These are phyloP conservation scores for Suillus tomentosus DNA, from an alignment of 768 basidiomycete genomes.

Conservation along the genomic window DNA sequence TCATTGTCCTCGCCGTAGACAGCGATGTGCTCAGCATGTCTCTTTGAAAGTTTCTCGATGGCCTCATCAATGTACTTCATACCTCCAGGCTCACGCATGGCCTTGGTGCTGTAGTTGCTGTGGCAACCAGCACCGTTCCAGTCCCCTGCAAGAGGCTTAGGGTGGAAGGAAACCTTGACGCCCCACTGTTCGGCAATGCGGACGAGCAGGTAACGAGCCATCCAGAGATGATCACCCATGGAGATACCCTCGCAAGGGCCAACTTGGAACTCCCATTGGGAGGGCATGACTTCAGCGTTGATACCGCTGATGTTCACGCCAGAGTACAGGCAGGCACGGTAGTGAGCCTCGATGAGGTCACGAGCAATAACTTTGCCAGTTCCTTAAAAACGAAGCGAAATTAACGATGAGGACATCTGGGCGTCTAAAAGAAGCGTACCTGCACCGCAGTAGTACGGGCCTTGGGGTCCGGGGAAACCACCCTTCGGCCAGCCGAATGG, in stretches of 20 bases:
- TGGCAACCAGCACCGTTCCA: constrained; percentile 99
- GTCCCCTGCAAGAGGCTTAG: constrained; percentile 94
- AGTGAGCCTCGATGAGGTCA: constrained; percentile 98
- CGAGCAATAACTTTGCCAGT: constrained; percentile 98
- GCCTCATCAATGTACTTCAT: constrained; percentile 90
- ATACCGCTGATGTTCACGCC: constrained; percentile 99
- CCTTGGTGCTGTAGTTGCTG: constrained; percentile 95
- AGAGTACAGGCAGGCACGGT: constrained; percentile 92
- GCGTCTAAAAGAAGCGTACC: constrained; percentile 51
- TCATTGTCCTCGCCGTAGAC: constrained; percentile 99
- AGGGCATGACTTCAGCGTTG: constrained; percentile 99
- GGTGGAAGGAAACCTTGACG: constrained; percentile 98
- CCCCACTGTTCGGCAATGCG: constrained; percentile 98
- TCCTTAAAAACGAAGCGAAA: constrained; percentile 46
- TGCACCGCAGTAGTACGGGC: constrained; percentile 99
- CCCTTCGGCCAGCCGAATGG: constrained; percentile 98
- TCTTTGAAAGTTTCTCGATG: constrained; percentile 89
- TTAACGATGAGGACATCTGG: neutral
- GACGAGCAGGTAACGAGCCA: constrained; percentile 94
- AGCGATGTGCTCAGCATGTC: constrained; percentile 93
- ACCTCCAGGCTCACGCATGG: constrained; percentile 93
- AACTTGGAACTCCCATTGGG: constrained; percentile 99
- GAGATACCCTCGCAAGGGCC: constrained; percentile 97
- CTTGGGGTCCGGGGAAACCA: constrained; percentile 99
- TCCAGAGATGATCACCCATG: constrained; percentile 99